Conservation (phyloP, 1,284 basidiomycete species). For the Fistulina hepatica region DNA sequence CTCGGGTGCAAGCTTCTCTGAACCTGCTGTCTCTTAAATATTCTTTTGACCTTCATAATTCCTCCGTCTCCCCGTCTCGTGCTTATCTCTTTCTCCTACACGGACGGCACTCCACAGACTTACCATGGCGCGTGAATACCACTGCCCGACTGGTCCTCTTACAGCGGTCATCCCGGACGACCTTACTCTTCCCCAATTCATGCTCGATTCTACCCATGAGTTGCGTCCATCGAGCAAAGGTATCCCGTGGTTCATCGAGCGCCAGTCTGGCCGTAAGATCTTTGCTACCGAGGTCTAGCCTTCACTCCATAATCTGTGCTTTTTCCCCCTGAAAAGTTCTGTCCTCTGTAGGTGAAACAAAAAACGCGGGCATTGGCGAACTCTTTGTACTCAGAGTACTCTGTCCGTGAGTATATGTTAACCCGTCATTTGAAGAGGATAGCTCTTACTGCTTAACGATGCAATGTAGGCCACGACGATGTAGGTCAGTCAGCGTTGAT, state of each 20-base stretch:
- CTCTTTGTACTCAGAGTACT: slow-evolving; percentile 35
- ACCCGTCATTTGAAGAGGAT: neutral
- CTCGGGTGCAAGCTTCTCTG: too few relatives aligned
- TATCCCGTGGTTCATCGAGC: slow-evolving; percentile 52
- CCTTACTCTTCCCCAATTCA: slow-evolving; percentile 57
- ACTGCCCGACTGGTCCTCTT: too few relatives aligned
- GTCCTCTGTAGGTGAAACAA: slow-evolving; percentile 40
- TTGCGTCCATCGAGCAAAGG: slow-evolving; percentile 30
- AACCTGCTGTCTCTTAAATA: too few relatives aligned
- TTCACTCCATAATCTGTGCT: neutral
- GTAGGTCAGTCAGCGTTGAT: too few relatives aligned
- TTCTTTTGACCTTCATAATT: too few relatives aligned
- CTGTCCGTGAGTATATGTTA: slow-evolving; percentile 33
- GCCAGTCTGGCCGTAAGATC: slow-evolving; percentile 38
- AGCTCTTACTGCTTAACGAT: neutral
- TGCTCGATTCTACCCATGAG: slow-evolving; percentile 36
- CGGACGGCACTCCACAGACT: too few relatives aligned
- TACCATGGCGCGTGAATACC: too few relatives aligned
- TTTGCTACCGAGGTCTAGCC: slow-evolving; percentile 35
- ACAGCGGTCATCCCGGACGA: slow-evolving; percentile 45
- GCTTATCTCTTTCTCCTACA: too few relatives aligned
- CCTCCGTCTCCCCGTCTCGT: too few relatives aligned
- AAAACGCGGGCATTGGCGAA: slow-evolving; percentile 50
- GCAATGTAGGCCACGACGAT: slow-evolving; percentile 31
- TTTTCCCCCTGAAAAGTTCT: neutral